Evolutionary conservation across 1,139 yeast genomes (phyloP).

Genomic region (Scheffersomyces insectosa): DNA sequence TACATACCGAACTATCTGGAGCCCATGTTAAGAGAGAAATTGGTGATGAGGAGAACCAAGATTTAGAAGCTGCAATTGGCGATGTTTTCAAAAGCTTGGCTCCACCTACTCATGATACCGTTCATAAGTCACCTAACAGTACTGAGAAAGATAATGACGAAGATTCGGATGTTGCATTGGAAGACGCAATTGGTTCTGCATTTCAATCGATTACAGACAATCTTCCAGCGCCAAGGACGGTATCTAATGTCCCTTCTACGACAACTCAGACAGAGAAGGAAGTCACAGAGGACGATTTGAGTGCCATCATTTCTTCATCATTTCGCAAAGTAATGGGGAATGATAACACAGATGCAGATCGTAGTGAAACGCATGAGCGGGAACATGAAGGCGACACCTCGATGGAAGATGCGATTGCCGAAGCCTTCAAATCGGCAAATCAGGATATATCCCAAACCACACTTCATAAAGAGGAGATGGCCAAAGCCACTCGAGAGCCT

Average conservation of each 20-base stretch:
- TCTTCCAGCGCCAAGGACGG: too few relatives aligned
- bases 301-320: conserved; percentile 18
- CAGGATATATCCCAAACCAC: neutral
- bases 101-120: conserved; percentile 1
- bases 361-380: neutral
- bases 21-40: neutral
- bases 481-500: conserved; percentile 5
- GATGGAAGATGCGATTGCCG: conserved; percentile 34
- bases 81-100: conserved; percentile 16
- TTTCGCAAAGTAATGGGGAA: conserved; percentile 12
- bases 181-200: conserved; percentile 21
- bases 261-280: conserved; percentile 2
- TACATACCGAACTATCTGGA: too few relatives aligned
- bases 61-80: conserved; percentile 28
- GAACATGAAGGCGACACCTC: conserved; percentile 12
- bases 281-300: conserved; percentile 14
- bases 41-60: conserved; percentile 17
- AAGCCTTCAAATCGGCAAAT: conserved; percentile 33
- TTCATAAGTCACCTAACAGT: too few relatives aligned
- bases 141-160: conserved; percentile 1
- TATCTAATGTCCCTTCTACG: too few relatives aligned
- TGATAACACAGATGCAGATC: conserved; percentile 3
- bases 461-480: conserved; percentile 3
- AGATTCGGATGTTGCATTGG: conserved; percentile 11
- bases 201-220: conserved; percentile 9